Evolutionary conservation across 169 alveolate species (phyloP).

Genomic region (Babesia bigemina): DNA sequence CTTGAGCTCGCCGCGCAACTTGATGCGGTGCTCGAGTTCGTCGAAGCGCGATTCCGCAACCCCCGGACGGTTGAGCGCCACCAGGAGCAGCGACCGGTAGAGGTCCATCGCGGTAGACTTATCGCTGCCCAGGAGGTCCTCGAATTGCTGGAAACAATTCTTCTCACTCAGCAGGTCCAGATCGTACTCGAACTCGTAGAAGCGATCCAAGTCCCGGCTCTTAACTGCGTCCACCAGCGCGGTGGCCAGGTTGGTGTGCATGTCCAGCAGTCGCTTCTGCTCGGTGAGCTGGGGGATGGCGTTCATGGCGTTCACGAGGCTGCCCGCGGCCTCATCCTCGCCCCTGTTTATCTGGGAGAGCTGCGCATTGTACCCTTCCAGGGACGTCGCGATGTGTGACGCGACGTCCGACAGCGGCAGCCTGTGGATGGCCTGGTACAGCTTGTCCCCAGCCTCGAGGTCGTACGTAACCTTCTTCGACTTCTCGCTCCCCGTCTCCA

Average conservation of each 20-base stretch:
- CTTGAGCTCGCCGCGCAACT: conserved; percentile 52
- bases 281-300: conserved; percentile 85
- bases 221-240: conserved; percentile 80
- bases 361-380: conserved; percentile 72
- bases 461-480: conserved; percentile 58
- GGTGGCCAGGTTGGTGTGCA: conserved; percentile 85
- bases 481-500: conserved; percentile 18
- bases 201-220: conserved; percentile 79
- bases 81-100: conserved; percentile 71
- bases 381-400: conserved; percentile 68
- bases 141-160: conserved; percentile 68
- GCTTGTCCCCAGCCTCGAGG: conserved; percentile 68
- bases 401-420: conserved; percentile 82
- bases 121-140: conserved; percentile 66
- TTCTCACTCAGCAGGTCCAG: conserved; percentile 73
- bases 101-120: conserved; percentile 69
- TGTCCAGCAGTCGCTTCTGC: conserved; percentile 82
- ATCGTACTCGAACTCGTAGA: conserved; percentile 78
- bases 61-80: conserved; percentile 64
- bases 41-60: conserved; percentile 53
- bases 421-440: conserved; percentile 62
- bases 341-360: conserved; percentile 66
- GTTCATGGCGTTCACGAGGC: conserved; percentile 80
- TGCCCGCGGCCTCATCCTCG: conserved; percentile 66
- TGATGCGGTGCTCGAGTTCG: conserved; percentile 62